Evolutionary conservation across 2,329 filamentous ascomycete genomes (phyloP).

Genomic region (Xylaria sp.): DNA sequence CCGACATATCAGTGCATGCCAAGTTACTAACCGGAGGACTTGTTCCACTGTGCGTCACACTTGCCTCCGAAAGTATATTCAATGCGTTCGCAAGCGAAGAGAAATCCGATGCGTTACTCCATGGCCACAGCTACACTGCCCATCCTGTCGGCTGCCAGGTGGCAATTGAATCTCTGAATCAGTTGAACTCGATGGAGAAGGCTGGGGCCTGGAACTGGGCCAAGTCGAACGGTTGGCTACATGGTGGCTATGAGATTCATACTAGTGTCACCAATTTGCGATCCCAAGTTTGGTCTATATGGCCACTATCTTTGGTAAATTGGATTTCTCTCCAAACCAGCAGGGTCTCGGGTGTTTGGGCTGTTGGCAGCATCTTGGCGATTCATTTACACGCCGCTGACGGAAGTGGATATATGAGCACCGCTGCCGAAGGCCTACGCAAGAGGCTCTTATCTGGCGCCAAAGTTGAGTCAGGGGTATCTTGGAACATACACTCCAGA

Average conservation of each 20-base stretch:
- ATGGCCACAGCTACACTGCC: slow-evolving; percentile 87
- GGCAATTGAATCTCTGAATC: slow-evolving; percentile 67
- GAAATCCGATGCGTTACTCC: slow-evolving; percentile 79
- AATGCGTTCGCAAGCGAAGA: slow-evolving; percentile 71
- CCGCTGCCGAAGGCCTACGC: slow-evolving; percentile 22
- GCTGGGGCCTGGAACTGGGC: slow-evolving; percentile 62
- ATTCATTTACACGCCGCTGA: slow-evolving; percentile 57
- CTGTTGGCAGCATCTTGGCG: slow-evolving; percentile 75
- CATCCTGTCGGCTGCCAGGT: slow-evolving; percentile 83
- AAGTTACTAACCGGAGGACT: slow-evolving; percentile 84
- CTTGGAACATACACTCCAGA: slow-evolving; percentile 59
- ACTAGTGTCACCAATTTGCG: background rate
- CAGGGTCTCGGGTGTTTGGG: slow-evolving; percentile 69
- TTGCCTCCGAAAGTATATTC: slow-evolving; percentile 77
- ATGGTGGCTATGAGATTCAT: background rate
- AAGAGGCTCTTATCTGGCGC: slow-evolving; percentile 29
- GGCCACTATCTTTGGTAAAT: slow-evolving; percentile 66
- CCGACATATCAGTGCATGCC: slow-evolving; percentile 81
- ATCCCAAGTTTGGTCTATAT: slow-evolving; percentile 66
- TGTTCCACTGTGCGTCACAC: slow-evolving; percentile 76
- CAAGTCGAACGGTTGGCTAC: slow-evolving; percentile 51
- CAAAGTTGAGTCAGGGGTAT: slow-evolving; percentile 1
- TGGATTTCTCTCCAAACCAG: slow-evolving; percentile 59
- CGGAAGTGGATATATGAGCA: slow-evolving; percentile 53
- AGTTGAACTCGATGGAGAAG: slow-evolving; percentile 64